Evolutionary conservation across 78 protist species (phyloP), one percentile per base, ranked within the genome.

Genomic region (Dictyostelium discoideum): DNA sequence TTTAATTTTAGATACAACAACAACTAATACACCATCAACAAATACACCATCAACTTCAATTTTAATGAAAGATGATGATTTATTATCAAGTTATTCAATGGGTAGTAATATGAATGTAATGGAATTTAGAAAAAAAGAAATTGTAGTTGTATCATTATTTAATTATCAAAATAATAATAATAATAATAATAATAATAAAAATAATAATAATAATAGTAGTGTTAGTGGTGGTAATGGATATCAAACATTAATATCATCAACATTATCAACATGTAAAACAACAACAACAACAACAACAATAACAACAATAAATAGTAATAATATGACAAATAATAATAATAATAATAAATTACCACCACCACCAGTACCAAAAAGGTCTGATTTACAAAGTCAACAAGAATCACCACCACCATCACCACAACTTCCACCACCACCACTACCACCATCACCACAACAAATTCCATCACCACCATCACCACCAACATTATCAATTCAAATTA

Each of bases 61-160:
- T 20, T 65, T 84, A 65, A 37, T 84, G 50, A 69, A 84, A 11
- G 88, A 84, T 57, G 32, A 84, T 20, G 26, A 37, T 24, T 5
- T 60, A 29, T 42, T 84, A 40, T 37, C 76, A 40, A 84, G 44
- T 5, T 84, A 84, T 65, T 57, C 88, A 65, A 32, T 84, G 42
- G 79, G 88, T 32, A 37, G 46, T 37, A 84, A 84, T 67, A 57
- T 84, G 40, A 84, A 72, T 42, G 44, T 84, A 39, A 84, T 84
- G 2, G 88, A 84, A 42, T 84, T 65, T 42, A 84, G 67, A 67
- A 84, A 84, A 44, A 84, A 84, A 40, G 88, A 84, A 60, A 67
- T 84, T 42, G 8, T 84, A 13, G 50, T 84, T 13, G 22, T 84
- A 22, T 84, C 78, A 60, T 32, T 84, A 67, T 16, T 29, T 60